Conservation (phyloP, 768 basidiomycete genomes). For the Gautieria morchelliformis region DNA sequence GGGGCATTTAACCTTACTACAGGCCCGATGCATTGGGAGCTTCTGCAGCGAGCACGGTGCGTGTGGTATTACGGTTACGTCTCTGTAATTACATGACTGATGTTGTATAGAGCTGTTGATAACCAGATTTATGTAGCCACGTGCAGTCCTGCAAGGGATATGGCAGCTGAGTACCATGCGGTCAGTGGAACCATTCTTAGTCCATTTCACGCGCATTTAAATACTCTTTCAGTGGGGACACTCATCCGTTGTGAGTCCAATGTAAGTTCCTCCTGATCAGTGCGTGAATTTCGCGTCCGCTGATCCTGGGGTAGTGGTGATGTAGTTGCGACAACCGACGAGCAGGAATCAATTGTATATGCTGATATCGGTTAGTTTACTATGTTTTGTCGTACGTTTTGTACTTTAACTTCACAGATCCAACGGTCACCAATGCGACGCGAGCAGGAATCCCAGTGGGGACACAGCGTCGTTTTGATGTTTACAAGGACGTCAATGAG, state of each 20-base stretch:
- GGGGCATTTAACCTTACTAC: conserved; percentile 94
- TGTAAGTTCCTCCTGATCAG: conserved; percentile 36
- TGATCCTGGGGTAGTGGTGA: conserved; percentile 46
- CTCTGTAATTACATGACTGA: neutral
- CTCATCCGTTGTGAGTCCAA: conserved; percentile 83
- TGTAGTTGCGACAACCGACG: conserved; percentile 62
- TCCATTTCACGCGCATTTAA: neutral
- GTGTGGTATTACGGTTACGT: conserved; percentile 11
- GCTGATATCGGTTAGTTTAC: conserved; percentile 65
- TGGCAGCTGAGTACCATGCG: conserved; percentile 79
- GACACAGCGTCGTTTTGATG: conserved; percentile 82
- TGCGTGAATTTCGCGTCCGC: neutral
- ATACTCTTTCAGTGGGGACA: conserved; percentile 64
- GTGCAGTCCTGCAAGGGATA: conserved; percentile 90
- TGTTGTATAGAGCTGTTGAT: conserved; percentile 71
- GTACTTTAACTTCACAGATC: conserved; percentile 36
- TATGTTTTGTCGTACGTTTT: neutral
- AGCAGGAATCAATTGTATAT: conserved; percentile 71
- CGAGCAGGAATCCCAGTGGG: conserved; percentile 88
- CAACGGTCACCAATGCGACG: conserved; percentile 52
- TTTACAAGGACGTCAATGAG: conserved; percentile 69
- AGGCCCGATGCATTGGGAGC: conserved; percentile 92
- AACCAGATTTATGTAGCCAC: conserved; percentile 95
- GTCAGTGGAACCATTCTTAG: conserved; percentile 31
- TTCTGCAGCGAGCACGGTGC: conserved; percentile 80